Percentiles rank a stretch among this genome's conserved stretches.
phyloP scores from a whole-genome alignment of 805 yeast species.

The Scheffersomyces spartinae region DNA sequence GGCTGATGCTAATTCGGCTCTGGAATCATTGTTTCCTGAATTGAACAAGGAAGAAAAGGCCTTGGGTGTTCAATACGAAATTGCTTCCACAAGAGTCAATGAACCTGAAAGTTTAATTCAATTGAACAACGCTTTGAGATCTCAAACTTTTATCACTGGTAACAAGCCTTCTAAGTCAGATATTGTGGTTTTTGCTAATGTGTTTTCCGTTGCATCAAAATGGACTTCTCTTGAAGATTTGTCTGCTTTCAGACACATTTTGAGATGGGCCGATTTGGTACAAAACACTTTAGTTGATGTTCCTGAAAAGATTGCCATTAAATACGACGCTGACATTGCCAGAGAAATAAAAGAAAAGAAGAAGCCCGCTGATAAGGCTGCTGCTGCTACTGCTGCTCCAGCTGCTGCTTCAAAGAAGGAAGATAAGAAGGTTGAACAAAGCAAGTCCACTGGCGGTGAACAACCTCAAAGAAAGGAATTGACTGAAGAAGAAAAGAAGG shows the following conservation, averaged over 20 bases:
- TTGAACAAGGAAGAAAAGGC: conserved; percentile 47
- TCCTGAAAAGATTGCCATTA: conserved; percentile 42
- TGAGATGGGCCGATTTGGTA: conserved; percentile 87
- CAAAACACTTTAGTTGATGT: conserved; percentile 57
- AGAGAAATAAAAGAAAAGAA: conserved; percentile 62
- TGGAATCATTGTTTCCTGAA: conserved; percentile 14
- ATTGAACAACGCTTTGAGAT: conserved; percentile 60
- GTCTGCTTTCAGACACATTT: conserved; percentile 64
- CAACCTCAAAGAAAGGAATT: conserved; percentile 14
- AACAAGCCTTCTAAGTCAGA: conserved; percentile 62
- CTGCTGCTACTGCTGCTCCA: conserved; percentile 6
- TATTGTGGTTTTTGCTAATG: conserved; percentile 52
- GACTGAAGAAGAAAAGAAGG: conserved; percentile 32
- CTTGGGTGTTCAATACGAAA: conserved; percentile 65
- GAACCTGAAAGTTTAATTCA: conserved; percentile 32
- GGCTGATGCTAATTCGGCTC: conserved; percentile 11
- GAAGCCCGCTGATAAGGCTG: conserved; percentile 24
- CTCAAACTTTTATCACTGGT: conserved; percentile 61
- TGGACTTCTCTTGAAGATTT: conserved; percentile 45
- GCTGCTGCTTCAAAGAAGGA: too few relatives aligned
- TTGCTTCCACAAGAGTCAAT: conserved; percentile 50
- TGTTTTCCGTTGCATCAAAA: conserved; percentile 46
- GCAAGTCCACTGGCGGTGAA: conserved; percentile 7
- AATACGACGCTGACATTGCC: conserved; percentile 54
- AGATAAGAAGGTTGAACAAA: too few relatives aligned